Conservation (phyloP, 2,329 filamentous ascomycete genomes). For the Ophiosphaerella narmari region DNA sequence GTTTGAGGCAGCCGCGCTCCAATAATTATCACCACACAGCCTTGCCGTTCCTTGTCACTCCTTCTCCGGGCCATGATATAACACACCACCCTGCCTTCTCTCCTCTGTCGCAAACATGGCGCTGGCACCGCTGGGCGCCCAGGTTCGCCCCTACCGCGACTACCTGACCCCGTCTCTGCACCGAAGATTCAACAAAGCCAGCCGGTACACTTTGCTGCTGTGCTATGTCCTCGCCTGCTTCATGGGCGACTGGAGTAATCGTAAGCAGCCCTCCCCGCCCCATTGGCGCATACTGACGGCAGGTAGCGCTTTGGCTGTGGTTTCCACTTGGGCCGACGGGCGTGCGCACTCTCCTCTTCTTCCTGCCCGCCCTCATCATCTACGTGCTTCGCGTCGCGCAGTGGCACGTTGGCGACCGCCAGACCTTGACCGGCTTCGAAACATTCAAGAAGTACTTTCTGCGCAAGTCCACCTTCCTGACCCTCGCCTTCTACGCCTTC, state of each 20-base stretch:
- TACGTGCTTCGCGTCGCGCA: conserved; percentile 86
- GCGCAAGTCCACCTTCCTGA: conserved; percentile 67
- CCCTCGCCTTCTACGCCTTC: conserved; percentile 73
- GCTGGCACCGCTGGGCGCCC: conserved; percentile 26
- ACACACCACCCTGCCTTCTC: conserved; percentile 22
- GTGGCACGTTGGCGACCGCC: conserved; percentile 67
- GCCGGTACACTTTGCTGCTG: conserved; percentile 68
- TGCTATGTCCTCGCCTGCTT: conserved; percentile 75
- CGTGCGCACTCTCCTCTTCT: conserved; percentile 74
- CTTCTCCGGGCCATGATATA: conserved; percentile 6
- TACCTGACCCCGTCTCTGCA: conserved; percentile 89
- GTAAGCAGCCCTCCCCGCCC: conserved; percentile 56
- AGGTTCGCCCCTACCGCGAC: conserved; percentile 76
- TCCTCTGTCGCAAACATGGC: conserved; percentile 26
- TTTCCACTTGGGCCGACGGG: conserved; percentile 79
- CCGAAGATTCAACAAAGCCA: conserved; percentile 80
- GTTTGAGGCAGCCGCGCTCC: conserved; percentile 15
- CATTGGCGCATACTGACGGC: conserved; percentile 15
- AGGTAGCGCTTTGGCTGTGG: conserved; percentile 81
- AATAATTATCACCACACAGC: conserved; percentile 1
- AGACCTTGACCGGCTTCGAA: conserved; percentile 69
- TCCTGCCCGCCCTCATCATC: conserved; percentile 74
- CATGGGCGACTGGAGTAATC: conserved; percentile 66
- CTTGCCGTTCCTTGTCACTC: conserved; percentile 4
- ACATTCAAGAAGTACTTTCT: conserved; percentile 65